Evolutionary conservation across 2,329 filamentous ascomycete species (phyloP).

Genomic region (Podosphaera leucotricha): DNA sequence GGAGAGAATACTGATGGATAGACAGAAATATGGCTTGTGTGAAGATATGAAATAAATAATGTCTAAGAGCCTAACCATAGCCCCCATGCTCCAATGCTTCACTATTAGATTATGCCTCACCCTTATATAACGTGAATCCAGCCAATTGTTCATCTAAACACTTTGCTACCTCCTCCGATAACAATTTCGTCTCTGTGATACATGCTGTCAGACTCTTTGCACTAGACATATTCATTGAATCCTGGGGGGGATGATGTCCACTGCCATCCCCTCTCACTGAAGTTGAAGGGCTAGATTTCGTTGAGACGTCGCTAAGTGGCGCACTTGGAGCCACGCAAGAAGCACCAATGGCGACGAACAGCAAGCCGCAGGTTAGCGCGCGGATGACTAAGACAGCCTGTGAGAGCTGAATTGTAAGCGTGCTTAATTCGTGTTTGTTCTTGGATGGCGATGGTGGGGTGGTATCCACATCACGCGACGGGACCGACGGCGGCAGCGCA

Average conservation of each 20-base stretch:
- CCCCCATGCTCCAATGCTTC: neutral
- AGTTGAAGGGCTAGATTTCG: slow-evolving; percentile 7
- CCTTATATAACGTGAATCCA: slow-evolving; percentile 12
- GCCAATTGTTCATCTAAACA: slow-evolving; percentile 38
- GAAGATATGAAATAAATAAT: no score
- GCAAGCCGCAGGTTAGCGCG: slow-evolving; percentile 30
- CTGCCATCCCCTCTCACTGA: slow-evolving; percentile 5
- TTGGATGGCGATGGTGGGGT: slow-evolving; percentile 3
- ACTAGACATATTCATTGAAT: slow-evolving; percentile 14
- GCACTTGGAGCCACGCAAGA: slow-evolving; percentile 5
- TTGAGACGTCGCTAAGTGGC: slow-evolving; percentile 2
- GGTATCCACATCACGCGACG: slow-evolving; percentile 4
- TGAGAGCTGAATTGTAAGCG: slow-evolving; percentile 25
- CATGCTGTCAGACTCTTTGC: slow-evolving; percentile 18
- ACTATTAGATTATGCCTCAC: slow-evolving; percentile 5
- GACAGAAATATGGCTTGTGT: neutral
- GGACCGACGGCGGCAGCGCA: slow-evolving; percentile 18
- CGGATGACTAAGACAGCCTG: slow-evolving; percentile 33
- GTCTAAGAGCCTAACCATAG: no score
- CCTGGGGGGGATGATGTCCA: slow-evolving; percentile 1
- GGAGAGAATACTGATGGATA: neutral
- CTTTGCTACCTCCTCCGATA: slow-evolving; percentile 32
- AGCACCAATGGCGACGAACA: slow-evolving; percentile 37
- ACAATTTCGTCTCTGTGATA: slow-evolving; percentile 27
- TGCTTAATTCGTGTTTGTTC: slow-evolving; percentile 7